Evolutionary conservation across 2,329 filamentous ascomycete genomes (phyloP).

Genomic region (Talaromyces sp.): DNA sequence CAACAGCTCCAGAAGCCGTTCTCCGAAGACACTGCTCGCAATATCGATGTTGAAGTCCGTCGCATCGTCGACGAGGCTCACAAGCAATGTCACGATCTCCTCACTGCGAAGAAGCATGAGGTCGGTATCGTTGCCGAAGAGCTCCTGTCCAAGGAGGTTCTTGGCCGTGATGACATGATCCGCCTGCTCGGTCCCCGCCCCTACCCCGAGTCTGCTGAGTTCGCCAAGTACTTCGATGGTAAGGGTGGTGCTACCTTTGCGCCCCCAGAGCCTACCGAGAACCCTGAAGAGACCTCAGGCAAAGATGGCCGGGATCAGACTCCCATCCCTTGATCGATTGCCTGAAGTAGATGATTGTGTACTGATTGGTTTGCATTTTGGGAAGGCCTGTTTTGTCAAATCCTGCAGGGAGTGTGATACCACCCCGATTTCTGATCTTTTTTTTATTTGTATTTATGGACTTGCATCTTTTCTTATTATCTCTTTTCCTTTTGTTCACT

Average conservation of each 20-base stretch:
- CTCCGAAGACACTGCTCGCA: constrained; percentile 87
- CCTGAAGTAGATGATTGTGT: constrained; percentile 14
- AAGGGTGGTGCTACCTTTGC: constrained; percentile 55
- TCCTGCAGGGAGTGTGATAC: constrained; percentile 21
- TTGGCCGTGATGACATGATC: constrained; percentile 89
- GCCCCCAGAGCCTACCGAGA: constrained; percentile 47
- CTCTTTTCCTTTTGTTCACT: constrained; percentile 11
- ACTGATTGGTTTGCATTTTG: constrained; percentile 30
- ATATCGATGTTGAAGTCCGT: constrained; percentile 88
- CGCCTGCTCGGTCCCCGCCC: constrained; percentile 81
- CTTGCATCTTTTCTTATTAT: constrained; percentile 22
- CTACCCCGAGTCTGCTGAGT: constrained; percentile 83
- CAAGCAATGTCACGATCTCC: constrained; percentile 80
- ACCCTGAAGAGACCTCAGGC: constrained; percentile 47
- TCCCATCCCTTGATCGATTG: constrained; percentile 29
- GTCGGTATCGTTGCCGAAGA: constrained; percentile 91
- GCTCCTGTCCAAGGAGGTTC: constrained; percentile 85
- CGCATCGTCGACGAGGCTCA: constrained; percentile 92
- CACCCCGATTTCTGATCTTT: constrained; percentile 27
- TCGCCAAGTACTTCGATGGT: constrained; percentile 86
- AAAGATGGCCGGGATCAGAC: constrained; percentile 42
- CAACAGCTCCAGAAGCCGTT: constrained; percentile 92
- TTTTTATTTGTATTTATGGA: constrained; percentile 28
- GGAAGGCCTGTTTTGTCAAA: constrained; percentile 16
- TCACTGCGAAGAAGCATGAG: constrained; percentile 84